Evolutionary conservation across 2,329 filamentous ascomycete species (phyloP).

Genomic region (Onygenales sp.): DNA sequence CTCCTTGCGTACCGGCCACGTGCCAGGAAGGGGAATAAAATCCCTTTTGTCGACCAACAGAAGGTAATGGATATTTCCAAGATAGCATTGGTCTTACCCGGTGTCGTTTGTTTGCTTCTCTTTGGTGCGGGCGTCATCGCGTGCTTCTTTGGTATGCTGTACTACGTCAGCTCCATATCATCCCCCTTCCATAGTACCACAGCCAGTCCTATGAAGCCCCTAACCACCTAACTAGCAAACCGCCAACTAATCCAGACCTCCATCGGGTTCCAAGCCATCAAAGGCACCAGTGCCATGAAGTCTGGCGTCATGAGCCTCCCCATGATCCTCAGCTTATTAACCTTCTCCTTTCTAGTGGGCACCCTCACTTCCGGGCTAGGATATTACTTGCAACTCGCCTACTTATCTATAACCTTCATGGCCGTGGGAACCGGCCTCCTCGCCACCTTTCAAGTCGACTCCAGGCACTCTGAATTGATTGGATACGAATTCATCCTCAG

Average conservation of each 20-base stretch:
- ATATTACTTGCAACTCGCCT: slow-evolving; percentile 39
- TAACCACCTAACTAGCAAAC: not conserved
- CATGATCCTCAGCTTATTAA: slow-evolving; percentile 18
- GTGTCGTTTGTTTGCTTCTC: slow-evolving; percentile 10
- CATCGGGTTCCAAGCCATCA: slow-evolving; percentile 34
- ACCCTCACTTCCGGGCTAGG: slow-evolving; percentile 29
- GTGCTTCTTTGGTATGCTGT: slow-evolving; percentile 1
- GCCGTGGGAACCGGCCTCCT: slow-evolving; percentile 23
- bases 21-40: not conserved
- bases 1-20: slow-evolving; percentile 8
- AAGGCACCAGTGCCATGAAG: slow-evolving; percentile 29
- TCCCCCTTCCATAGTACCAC: not conserved
- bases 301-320: slow-evolving; percentile 38
- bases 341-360: slow-evolving; percentile 35
- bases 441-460: slow-evolving; percentile 23
- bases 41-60: slow-evolving; percentile 4
- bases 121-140: not conserved
- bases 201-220: no score
- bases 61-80: slow-evolving; percentile 8
- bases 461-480: slow-evolving; percentile 14
- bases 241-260: slow-evolving; percentile 8
- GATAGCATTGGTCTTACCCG: slow-evolving; percentile 7
- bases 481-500: slow-evolving; percentile 30
- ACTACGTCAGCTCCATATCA: not conserved
- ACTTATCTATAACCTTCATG: slow-evolving; percentile 13